Percentiles rank a stretch among this genome's conserved stretches.
These are phyloP conservation scores for Garcia nutans DNA, from an alignment of 345 rosid genomes.

Conservation along the genomic window DNA sequence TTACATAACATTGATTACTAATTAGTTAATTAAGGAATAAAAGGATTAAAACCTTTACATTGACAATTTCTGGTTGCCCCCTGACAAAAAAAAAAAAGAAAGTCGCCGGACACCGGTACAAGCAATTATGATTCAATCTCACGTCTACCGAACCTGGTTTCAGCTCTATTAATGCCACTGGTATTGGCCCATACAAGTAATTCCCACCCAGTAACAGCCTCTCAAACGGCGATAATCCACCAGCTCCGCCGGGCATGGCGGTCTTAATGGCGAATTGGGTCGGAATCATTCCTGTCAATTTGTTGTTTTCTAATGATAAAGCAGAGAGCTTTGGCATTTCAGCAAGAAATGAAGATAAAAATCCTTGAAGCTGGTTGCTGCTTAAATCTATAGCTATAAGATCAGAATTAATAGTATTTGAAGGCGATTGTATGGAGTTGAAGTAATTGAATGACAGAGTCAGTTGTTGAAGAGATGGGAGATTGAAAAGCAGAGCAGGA, in stretches of 20 bases:
- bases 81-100: slow-evolving; percentile 78
- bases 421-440: slow-evolving; percentile 40
- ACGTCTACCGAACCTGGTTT: slow-evolving; percentile 60
- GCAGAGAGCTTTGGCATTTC: slow-evolving; percentile 46
- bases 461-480: slow-evolving; percentile 74
- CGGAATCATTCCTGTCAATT: slow-evolving; percentile 43
- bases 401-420: slow-evolving; percentile 35
- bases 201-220: slow-evolving; percentile 86
- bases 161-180: slow-evolving; percentile 55
- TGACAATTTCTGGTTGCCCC: slow-evolving; percentile 69
- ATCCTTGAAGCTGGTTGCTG: slow-evolving; percentile 38
- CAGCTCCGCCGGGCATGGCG: slow-evolving; percentile 34
- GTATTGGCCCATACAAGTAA: slow-evolving; percentile 72
- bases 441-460: slow-evolving; percentile 68
- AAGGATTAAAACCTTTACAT: slow-evolving; percentile 57
- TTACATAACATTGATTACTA: neutral
- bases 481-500: slow-evolving; percentile 54
- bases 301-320: slow-evolving; percentile 41
- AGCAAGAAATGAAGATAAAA: slow-evolving; percentile 36
- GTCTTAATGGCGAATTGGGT: slow-evolving; percentile 42
- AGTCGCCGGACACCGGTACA: slow-evolving; percentile 62
- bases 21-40: slow-evolving; percentile 33
- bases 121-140: slow-evolving; percentile 64
- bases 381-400: slow-evolving; percentile 48
- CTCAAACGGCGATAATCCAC: slow-evolving; percentile 49